Percentiles rank a stretch among this genome's conserved stretches.
These are phyloP conservation scores for Colletotrichum tofieldiae DNA, from an alignment of 2,329 filamentous ascomycete species.

Conservation along the genomic window DNA sequence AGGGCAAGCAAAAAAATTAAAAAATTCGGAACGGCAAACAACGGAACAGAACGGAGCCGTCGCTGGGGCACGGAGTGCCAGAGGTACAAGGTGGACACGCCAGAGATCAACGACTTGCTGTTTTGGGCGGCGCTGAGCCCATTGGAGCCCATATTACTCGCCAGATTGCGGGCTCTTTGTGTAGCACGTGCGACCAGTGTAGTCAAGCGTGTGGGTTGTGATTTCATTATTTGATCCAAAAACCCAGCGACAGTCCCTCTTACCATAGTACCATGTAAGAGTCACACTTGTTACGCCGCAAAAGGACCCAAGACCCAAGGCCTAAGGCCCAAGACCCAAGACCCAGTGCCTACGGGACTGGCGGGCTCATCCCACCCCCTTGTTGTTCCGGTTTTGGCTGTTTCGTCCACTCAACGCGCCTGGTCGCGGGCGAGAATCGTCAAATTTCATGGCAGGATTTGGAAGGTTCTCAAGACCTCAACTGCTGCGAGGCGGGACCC, in stretches of 20 bases:
- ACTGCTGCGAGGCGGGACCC: constrained; percentile 3
- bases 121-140: constrained; percentile 31
- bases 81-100: constrained; percentile 24
- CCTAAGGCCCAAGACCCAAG: constrained; percentile 9
- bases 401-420: constrained; percentile 11
- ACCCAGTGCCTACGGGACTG: neutral
- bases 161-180: constrained; percentile 33
- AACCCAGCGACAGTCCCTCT: neutral
- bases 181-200: neutral
- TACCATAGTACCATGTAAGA: neutral
- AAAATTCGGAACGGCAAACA: constrained; percentile 27
- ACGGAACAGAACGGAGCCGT: constrained; percentile 33
- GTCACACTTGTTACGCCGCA: neutral
- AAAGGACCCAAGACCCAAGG: neutral
- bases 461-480: constrained; percentile 32
- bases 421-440: neutral
- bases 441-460: constrained; percentile 24
- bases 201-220: constrained; percentile 21
- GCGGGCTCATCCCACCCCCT: neutral
- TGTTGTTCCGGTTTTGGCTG: neutral
- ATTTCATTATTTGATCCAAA: neutral
- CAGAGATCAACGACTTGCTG: constrained; percentile 32
- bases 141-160: constrained; percentile 36
- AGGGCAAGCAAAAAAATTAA: neutral
- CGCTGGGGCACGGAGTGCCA: constrained; percentile 14